These are phyloP conservation scores for Saksenaea oblongispora DNA, from an alignment of 371 early-diverging fungal species.

Conservation along the genomic window DNA sequence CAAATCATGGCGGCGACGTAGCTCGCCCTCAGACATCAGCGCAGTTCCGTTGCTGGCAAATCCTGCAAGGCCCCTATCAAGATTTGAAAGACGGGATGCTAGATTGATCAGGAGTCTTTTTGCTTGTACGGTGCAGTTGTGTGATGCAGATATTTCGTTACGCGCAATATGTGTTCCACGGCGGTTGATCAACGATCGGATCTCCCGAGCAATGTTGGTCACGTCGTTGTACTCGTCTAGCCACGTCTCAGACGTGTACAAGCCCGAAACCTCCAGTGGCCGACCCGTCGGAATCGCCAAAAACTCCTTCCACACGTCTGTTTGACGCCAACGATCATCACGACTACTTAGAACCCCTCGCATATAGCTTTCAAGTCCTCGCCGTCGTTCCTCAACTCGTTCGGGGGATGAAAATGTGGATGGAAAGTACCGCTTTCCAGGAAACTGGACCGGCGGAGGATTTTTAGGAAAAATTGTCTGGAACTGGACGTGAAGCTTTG, in stretches of 20 bases:
- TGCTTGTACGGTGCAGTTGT: constrained; percentile 74
- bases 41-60: constrained; percentile 47
- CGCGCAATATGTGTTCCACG: constrained; percentile 68
- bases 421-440: constrained; percentile 69
- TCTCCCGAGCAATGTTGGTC: constrained; percentile 62
- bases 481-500: constrained; percentile 57
- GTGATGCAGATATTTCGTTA: constrained; percentile 73
- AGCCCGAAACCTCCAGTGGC: constrained; percentile 25
- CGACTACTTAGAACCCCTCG: constrained; percentile 66
- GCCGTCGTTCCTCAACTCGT: constrained; percentile 75
- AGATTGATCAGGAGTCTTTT: constrained; percentile 65
- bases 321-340: constrained; percentile 80
- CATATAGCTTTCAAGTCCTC: constrained; percentile 78
- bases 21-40: constrained; percentile 64
- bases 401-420: constrained; percentile 59
- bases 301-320: constrained; percentile 75
- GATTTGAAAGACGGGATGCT: constrained; percentile 44
- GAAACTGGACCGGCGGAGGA: constrained; percentile 59
- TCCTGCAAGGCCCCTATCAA: constrained; percentile 55
- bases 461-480: constrained; percentile 55
- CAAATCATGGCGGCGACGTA: constrained; percentile 74
- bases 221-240: constrained; percentile 72
- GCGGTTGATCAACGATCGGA: constrained; percentile 67
- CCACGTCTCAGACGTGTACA: constrained; percentile 76
- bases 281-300: constrained; percentile 61